phyloP scores from a whole-genome alignment of 805 yeast species.

The Candida chilensis region DNA sequence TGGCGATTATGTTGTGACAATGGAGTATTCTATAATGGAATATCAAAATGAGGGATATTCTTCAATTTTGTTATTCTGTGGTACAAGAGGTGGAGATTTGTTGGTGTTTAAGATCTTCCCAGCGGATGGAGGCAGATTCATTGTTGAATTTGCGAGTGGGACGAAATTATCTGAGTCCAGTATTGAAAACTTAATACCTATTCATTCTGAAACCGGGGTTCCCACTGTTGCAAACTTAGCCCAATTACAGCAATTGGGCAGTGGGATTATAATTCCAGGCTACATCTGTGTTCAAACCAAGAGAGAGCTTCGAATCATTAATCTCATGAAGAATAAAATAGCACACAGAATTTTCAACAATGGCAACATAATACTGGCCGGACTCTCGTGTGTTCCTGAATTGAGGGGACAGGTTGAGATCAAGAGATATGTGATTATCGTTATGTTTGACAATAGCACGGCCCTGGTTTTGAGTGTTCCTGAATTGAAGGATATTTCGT shows the following conservation, averaged over 20 bases:
- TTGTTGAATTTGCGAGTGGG: slow-evolving; percentile 39
- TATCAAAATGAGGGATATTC: slow-evolving; percentile 61
- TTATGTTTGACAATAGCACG: not conserved
- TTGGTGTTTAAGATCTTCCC: slow-evolving; percentile 60
- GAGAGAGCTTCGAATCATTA: slow-evolving; percentile 53
- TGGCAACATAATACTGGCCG: slow-evolving; percentile 11
- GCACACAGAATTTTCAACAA: slow-evolving; percentile 56
- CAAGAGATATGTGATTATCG: slow-evolving; percentile 3
- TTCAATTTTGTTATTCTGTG: slow-evolving; percentile 64
- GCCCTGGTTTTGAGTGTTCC: slow-evolving; percentile 41
- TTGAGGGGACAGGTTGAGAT: slow-evolving; percentile 14
- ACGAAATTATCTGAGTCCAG: slow-evolving; percentile 41
- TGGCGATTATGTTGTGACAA: slow-evolving; percentile 32
- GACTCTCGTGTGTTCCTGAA: slow-evolving; percentile 5
- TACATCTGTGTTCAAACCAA: slow-evolving; percentile 45
- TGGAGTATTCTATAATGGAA: slow-evolving; percentile 70
- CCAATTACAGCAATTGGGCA: slow-evolving; percentile 46
- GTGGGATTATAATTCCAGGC: slow-evolving; percentile 57
- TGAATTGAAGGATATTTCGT: slow-evolving; percentile 48
- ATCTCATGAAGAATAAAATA: slow-evolving; percentile 51
- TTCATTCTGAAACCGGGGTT: slow-evolving; percentile 50
- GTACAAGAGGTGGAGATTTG: slow-evolving; percentile 70
- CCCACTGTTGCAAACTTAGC: slow-evolving; percentile 57
- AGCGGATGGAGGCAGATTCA: slow-evolving; percentile 48
- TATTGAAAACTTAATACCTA: slow-evolving; percentile 47